Base-by-base conservation (phyloP, 2,329 filamentous ascomycete species). In the Zopfia rhizophila region DNA sequence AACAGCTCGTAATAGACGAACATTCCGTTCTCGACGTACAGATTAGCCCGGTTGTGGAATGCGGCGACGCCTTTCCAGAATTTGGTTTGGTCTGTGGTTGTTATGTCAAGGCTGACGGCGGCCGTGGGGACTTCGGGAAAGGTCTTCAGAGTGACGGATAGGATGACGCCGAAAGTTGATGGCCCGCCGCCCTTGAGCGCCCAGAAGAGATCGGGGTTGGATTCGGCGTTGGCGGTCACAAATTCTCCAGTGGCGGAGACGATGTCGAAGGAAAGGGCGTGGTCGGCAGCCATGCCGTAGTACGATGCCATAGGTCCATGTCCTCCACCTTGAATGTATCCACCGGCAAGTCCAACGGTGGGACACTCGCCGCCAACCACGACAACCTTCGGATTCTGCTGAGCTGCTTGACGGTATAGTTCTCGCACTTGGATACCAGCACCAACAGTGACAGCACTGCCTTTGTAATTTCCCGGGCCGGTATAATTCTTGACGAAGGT, bases 301-400 rank as follows among this genome's bases (percentile, higher is more conserved):
- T 45, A 48, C 25, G 40, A 50, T 12, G 61, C 54, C 31, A 73
- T 35, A 1, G 69, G 66, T 0, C 69, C 70, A 35, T 74, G 65
- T 8, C 72, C 72, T 27, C 69, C 72, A 27, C 66, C 65, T 38
- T 66, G 62, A 21, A 60, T 59, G 33, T 65, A 72, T 3, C 69
- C 69, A 14, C 68, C 70, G 7, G 53, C 62, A 7, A 64, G 48
- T 28, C 56, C 60, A 14, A 67, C 62, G 36, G 56, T 57, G 18
- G 54, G 54, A 46, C 52, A 58, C 7, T 56, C 52, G 7, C 53
- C 51, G 3, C 44, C 48, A 6, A 58, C 49, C 10, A 56, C 35
- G 8, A 31, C 27, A 17, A 52, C 45, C 28, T 43, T 43, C 7
- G 50, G 45, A 21, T 28, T 42, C 35, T 53, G 29, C 3, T 16